A percentile compares a stretch with the other conserved stretches of the same genome.
Conservation (phyloP, 306 rosid genomes). For the Astragalus glycyphyllos region DNA sequence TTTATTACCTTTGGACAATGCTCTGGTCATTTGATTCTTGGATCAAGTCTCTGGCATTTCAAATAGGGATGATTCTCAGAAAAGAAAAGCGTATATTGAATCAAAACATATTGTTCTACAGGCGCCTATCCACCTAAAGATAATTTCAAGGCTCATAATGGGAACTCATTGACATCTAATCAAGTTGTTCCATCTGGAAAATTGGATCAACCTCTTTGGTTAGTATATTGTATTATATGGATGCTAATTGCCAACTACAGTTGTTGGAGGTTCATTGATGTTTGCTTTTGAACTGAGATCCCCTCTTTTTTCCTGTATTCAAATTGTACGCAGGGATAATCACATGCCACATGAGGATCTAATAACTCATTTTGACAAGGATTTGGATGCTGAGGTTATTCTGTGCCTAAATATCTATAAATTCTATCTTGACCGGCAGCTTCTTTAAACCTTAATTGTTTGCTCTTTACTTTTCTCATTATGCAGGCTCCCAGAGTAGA, state of each 20-base stretch:
- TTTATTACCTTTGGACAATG: conserved; percentile 39
- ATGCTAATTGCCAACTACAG: conserved; percentile 23
- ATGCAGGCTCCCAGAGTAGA: conserved; percentile 60
- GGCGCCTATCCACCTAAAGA: conserved; percentile 37
- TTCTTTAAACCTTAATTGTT: conserved; percentile 39
- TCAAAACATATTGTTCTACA: conserved; percentile 43
- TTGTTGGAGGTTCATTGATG: conserved; percentile 16
- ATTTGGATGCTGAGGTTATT: conserved; percentile 64
- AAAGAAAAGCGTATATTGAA: conserved; percentile 42
- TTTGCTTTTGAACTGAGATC: conserved; percentile 39
- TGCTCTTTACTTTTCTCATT: conserved; percentile 38
- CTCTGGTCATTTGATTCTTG: conserved; percentile 51
- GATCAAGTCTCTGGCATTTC: conserved; percentile 47
- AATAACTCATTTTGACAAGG: conserved; percentile 47
- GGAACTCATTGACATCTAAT: conserved; percentile 47
- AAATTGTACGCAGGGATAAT: conserved; percentile 57
- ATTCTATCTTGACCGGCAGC: conserved; percentile 36
- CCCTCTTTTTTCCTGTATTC: conserved; percentile 28
- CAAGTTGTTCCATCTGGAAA: conserved; percentile 44
- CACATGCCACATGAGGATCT: conserved; percentile 50
- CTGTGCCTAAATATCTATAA: conserved; percentile 12
- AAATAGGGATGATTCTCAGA: conserved; percentile 49
- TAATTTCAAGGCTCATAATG: conserved; percentile 39
- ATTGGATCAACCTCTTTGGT: conserved; percentile 53
- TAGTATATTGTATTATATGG: conserved; percentile 38